Evolutionary conservation across 1,139 yeast species (phyloP), one percentile per base, ranked within the genome.

Genomic region (Magnusiomyces magnusii): DNA sequence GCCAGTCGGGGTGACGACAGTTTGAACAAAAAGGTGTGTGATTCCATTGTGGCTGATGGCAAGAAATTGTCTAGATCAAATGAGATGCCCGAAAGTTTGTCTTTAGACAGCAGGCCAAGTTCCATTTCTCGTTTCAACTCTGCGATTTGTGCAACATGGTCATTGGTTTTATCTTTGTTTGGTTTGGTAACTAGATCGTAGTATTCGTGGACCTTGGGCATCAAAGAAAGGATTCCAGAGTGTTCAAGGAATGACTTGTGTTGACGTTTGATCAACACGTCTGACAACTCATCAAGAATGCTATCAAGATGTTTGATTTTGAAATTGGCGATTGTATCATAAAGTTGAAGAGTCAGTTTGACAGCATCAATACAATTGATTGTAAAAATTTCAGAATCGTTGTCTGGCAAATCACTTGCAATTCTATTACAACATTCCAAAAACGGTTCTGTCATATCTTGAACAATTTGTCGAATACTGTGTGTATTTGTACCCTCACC

Each of bases 291-390:
- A 17, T 65, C 64, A 2, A 72, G 65, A 1, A 69, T 65, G 2
- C 57, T 53, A 23, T 68, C 71, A 53, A 71, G 61, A 58, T 70
- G 71, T 27, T 71, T 73, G 31, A 71, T 61, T 59, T 74, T 75
- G 58, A 64, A 64, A 55, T 62, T 63, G 1, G 70, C 64, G 13
- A 71, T 67, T 23, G 71, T 68, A 17, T 70, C 57, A 60, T 63
- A 72, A 17, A 74, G 63, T 19, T 71, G 69, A 17, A 75, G 63
- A 5, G 67, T 66, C 42, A 68, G 56, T 58, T 70, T 66, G 15
- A 66, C 69, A 2, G 68, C 62, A 58, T 76, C 78, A 51, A 71
- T 65, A 57, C 76, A 71, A 62, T 76, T 76, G 62, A 74, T 66
- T 47, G 70, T 57, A 56, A 70, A 73, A 17, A 75, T 67, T 53